Conservation (phyloP, 768 basidiomycete species). For the Boletus bicolor region DNA sequence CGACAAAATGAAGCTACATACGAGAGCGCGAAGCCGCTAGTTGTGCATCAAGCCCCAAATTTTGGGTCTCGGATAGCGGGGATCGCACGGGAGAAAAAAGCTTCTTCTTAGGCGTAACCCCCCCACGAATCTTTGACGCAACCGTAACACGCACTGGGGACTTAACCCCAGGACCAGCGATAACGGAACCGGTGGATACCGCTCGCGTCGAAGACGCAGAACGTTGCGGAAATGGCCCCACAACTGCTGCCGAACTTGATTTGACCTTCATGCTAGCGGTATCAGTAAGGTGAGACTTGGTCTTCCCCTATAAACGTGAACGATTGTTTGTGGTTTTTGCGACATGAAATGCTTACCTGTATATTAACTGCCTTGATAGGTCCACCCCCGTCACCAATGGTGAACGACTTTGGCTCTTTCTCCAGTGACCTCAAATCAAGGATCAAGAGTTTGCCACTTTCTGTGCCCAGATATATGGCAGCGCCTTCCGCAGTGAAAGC, state of each 20-base stretch:
- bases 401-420: slow-evolving; percentile 55
- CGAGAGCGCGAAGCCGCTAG: slow-evolving; percentile 15
- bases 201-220: slow-evolving; percentile 8
- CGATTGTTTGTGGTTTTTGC: background rate
- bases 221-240: slow-evolving; percentile 10
- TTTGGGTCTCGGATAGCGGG: slow-evolving; percentile 26
- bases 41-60: slow-evolving; percentile 12
- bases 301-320: slow-evolving; percentile 12
- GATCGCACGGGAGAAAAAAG: slow-evolving; percentile 14
- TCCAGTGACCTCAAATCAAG: slow-evolving; percentile 65
- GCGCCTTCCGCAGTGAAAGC: slow-evolving; percentile 70
- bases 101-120: slow-evolving; percentile 26
- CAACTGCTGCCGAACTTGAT: slow-evolving; percentile 7
- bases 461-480: slow-evolving; percentile 62
- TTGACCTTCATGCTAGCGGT: slow-evolving; percentile 5
- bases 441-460: slow-evolving; percentile 58
- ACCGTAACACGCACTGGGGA: slow-evolving; percentile 20
- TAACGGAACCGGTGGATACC: background rate
- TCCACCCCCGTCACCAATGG: slow-evolving; percentile 45
- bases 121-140: slow-evolving; percentile 21
- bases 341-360: slow-evolving; percentile 42
- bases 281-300: slow-evolving; percentile 11
- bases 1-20: slow-evolving; percentile 12
- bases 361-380: slow-evolving; percentile 53
- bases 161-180: slow-evolving; percentile 6